Evolutionary conservation across 192 early-diverging fungal species (phyloP).

Genomic region (Backusella liffmaniae): DNA sequence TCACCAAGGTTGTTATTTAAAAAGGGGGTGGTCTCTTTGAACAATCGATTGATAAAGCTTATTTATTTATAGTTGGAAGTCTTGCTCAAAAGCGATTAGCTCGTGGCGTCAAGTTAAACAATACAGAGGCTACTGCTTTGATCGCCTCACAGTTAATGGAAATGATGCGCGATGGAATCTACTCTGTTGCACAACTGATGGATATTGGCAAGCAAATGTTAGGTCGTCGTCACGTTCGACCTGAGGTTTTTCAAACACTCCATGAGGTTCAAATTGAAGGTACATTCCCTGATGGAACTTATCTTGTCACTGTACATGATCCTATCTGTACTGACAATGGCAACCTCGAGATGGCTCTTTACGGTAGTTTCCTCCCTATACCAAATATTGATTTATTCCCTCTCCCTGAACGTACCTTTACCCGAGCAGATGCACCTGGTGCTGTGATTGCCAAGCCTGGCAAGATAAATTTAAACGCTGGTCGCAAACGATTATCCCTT

Average conservation of each 20-base stretch:
- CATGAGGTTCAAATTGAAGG: constrained; percentile 89
- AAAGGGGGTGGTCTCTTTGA: background rate
- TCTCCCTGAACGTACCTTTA: constrained; percentile 40
- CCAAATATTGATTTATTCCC: constrained; percentile 51
- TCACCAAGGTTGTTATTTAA: constrained; percentile 53
- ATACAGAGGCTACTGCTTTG: constrained; percentile 84
- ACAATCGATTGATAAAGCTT: background rate
- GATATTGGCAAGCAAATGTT: constrained; percentile 83
- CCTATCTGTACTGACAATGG: constrained; percentile 86
- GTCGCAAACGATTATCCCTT: constrained; percentile 64
- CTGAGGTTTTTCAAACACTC: constrained; percentile 66
- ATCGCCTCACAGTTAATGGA: constrained; percentile 85
- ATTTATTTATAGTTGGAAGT: constrained; percentile 54
- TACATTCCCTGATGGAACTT: constrained; percentile 92
- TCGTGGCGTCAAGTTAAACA: constrained; percentile 85
- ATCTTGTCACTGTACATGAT: constrained; percentile 91
- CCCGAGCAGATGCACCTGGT: constrained; percentile 51
- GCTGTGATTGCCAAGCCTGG: constrained; percentile 65
- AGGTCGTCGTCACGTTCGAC: constrained; percentile 80
- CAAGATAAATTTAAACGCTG: constrained; percentile 75
- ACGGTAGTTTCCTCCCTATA: constrained; percentile 84
- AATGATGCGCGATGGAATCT: constrained; percentile 85
- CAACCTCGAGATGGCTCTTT: constrained; percentile 79
- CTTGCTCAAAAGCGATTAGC: constrained; percentile 91
- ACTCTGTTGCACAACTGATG: constrained; percentile 88